Evolutionary conservation across 208 protist species (phyloP), one percentile per base, ranked within the genome.

Genomic region (Tritrichomonas musculus): DNA sequence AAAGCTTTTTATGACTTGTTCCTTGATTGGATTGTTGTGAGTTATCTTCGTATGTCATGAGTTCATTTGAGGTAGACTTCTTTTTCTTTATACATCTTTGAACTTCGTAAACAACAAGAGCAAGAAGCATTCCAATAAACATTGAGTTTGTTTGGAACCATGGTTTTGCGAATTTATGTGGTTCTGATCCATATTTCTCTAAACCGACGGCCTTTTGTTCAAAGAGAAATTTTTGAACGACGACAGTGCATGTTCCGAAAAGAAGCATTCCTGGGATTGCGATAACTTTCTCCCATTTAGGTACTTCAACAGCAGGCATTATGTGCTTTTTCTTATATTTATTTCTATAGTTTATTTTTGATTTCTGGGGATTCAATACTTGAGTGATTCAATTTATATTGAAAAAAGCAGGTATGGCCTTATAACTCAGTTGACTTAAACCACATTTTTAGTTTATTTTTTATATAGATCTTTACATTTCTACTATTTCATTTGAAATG

Each of bases 91-190:
- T n/a, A 82, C 73, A 82, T 50, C 73, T 47, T 44, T 82, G 73
- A 82, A 82, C 39, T 82, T 82, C 73, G 25, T 82, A 82, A 50
- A 82, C 73, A 30, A 82, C 41, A 82, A 82, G 73, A 53, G 73
- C 73, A 30, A 47, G 33, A 53, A 25, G 50, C 73, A 82, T 82
- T 53, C 73, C 73, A 36, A 82, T 41, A 44, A 82, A 82, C 73
- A 82, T 82, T 50, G 73, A 82, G 41, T 47, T 50, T 82, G 73
- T 82, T 82, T 82, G 73, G 73, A 82, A 82, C 73, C 73, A 82
- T 82, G 73, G 73, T 30, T 82, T 82, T 1, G 1, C 30, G 73
- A 82, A 82, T 82, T 82, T 82, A 30, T 50, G 73, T 82, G 73
- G 73, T 47, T 82, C 41, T 50, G 13, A 8, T 60, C 5, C 41